Conservation (phyloP, 352 stramenopile genomes). For the Blastocystis sp. region DNA sequence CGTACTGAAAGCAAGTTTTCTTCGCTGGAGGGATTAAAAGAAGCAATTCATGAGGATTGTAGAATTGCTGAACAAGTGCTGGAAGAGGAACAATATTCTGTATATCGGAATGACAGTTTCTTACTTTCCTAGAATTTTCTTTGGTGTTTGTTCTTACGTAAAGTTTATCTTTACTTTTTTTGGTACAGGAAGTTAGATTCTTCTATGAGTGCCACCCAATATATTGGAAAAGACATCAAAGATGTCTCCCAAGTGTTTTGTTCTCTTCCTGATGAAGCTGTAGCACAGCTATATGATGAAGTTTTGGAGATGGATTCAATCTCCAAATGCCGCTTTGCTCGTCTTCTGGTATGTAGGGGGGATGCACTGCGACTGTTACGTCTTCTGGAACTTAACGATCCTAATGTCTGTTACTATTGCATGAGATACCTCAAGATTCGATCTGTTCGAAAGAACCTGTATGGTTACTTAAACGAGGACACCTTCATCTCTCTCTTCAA, state of each 20-base stretch:
- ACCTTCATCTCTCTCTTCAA: slow-evolving; percentile 22
- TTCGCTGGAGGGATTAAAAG: slow-evolving; percentile 48
- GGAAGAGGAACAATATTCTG: slow-evolving; percentile 2
- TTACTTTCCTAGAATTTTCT: not conserved
- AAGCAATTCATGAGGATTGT: slow-evolving; percentile 53
- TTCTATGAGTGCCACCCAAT: slow-evolving; percentile 13
- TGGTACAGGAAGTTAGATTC: not conserved
- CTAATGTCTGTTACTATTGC: not conserved
- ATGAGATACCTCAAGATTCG: slow-evolving; percentile 5
- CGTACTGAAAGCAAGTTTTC: slow-evolving; percentile 60
- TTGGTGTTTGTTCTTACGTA: slow-evolving; percentile 1
- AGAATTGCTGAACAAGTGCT: slow-evolving; percentile 27
- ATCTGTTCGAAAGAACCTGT: slow-evolving; percentile 26
- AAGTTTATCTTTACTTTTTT: not conserved
- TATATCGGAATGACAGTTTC: not conserved
- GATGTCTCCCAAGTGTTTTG: not conserved
- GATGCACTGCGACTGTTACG: slow-evolving; percentile 21
- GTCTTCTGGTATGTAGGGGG: slow-evolving; percentile 3
- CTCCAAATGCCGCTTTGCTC: not conserved
- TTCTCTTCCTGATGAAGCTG: not conserved
- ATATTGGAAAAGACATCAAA: slow-evolving; percentile 5
- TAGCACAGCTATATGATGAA: not conserved
- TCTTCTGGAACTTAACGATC: not conserved
- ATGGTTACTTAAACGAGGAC: not conserved
- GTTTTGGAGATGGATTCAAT: not conserved